Evolutionary conservation across 805 yeast genomes (phyloP), one percentile per base, ranked within the genome.

Genomic region (Monosporozyma aerobia): DNA sequence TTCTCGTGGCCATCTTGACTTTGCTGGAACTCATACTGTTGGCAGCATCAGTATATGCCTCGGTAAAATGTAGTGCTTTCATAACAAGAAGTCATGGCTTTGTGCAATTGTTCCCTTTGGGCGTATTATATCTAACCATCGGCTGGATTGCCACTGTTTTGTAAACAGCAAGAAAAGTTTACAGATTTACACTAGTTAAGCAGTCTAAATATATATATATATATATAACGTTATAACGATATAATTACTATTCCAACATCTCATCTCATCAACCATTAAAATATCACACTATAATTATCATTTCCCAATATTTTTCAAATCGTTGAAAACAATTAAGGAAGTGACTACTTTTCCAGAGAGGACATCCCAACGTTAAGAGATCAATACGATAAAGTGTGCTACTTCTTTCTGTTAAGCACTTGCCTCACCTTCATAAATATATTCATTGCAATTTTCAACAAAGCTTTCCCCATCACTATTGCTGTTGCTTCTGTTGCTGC

Each of bases 31-130:
- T 66, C n/a, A 32, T 60, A 9, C 44, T 59, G 11, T 50, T 63
- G 19, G 57, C 46, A 2, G 45, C 30, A 6, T 11, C 45, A 8
- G 45, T 41, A 16, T 41, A 5, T 11, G 14, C 30, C 3, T 41
- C 45, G 2, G 30, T 41, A 14, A 41, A 41, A 41, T 41, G 45
- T n/a, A 41, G 14, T 53, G 45, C 62, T 3, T 47, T 56, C n/a
- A 67, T 63, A 2, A 59, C 68, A 7, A 59, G 57, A 9, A 53
- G 64, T 48, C 53, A 51, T 45, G 59, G 58, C 3, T 45, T 57
- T 27, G 56, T 64, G 3, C 64, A 63, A 44, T 58, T 54, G 7
- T 67, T 57, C 49, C 70, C 70, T 2, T 48, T 64, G 32, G 61
- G 58, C 1, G 49, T 65, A 14, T 60, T 67, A 47, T 53, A 64